Evolutionary conservation across 495 filamentous ascomycete genomes (phyloP).

Genomic region (Podospora fimiseda): DNA sequence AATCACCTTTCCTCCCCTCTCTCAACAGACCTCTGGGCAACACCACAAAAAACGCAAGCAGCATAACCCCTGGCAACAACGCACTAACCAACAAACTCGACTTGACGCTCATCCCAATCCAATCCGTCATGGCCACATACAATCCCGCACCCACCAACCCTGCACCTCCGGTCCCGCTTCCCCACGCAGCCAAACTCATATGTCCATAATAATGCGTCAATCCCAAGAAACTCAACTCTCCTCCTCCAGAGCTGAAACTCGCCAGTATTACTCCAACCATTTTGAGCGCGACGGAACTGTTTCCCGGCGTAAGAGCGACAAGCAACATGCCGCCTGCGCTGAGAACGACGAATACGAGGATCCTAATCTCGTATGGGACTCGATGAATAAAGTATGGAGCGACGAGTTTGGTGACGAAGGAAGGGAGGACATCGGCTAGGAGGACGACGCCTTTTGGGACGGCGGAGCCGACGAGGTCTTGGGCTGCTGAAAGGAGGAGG

Average conservation of each 20-base stretch:
- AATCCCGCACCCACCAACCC: constrained; percentile 80
- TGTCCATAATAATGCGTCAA: constrained; percentile 90
- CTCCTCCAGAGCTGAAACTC: constrained; percentile 73
- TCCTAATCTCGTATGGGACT: constrained; percentile 70
- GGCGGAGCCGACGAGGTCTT: constrained; percentile 79
- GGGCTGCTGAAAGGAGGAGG: constrained; percentile 89
- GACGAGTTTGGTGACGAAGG: constrained; percentile 78
- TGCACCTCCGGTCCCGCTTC: constrained; percentile 85
- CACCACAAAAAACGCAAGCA: constrained; percentile 74
- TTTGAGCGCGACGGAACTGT: constrained; percentile 61
- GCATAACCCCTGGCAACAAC: constrained; percentile 73
- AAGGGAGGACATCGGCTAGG: constrained; percentile 84
- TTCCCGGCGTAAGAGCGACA: constrained; percentile 68
- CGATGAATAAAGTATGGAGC: constrained; percentile 90
- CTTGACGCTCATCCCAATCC: constrained; percentile 62
- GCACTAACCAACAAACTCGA: constrained; percentile 69
- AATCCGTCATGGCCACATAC: constrained; percentile 80
- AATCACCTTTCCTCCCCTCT: constrained; percentile 28
- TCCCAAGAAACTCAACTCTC: constrained; percentile 83
- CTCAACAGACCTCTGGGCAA: constrained; percentile 59
- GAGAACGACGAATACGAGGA: constrained; percentile 62
- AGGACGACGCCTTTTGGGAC: constrained; percentile 89
- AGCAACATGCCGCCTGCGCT: constrained; percentile 82
- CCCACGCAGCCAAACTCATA: constrained; percentile 88
- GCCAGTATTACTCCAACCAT: constrained; percentile 80